Conservation (phyloP, 352 stramenopile species). For the Salisapilia sapeloensis region DNA sequence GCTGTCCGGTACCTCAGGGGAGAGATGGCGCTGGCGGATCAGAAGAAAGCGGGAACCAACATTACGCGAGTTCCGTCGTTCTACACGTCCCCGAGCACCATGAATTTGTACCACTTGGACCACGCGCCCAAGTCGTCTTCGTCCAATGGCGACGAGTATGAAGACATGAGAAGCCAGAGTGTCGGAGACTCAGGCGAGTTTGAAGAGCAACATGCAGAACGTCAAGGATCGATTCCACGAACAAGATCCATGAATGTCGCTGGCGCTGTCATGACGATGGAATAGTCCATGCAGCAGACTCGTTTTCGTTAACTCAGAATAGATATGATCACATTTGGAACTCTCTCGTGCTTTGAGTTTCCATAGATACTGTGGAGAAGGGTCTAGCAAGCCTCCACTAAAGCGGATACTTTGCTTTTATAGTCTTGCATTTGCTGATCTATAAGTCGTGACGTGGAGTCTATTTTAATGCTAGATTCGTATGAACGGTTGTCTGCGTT, state of each 20-base stretch:
- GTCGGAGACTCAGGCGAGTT: no score
- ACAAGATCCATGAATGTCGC: conserved; percentile 70
- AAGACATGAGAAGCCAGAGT: background rate
- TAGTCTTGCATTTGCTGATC: no score
- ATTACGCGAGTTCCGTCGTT: conserved; percentile 74
- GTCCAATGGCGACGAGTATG: conserved; percentile 1
- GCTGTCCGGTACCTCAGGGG: conserved; percentile 64
- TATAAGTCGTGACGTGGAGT: no score
- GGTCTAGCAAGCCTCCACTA: no score
- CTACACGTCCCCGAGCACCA: conserved; percentile 73
- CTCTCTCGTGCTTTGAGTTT: no score
- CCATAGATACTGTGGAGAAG: no score
- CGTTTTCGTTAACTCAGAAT: no score
- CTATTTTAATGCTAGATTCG: no score
- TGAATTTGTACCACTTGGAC: conserved; percentile 68
- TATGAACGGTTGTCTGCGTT: no score
- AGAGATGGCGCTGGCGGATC: conserved; percentile 69
- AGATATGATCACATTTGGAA: no score
- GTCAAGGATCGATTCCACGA: conserved; percentile 20
- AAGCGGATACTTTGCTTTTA: no score
- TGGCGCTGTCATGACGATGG: conserved; percentile 71
- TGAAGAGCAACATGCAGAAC: background rate
- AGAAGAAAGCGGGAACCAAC: conserved; percentile 46
- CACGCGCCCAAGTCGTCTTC: conserved; percentile 10
- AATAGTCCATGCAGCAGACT: conserved; percentile 11